These are phyloP conservation scores for Torulaspora quercuum DNA, from an alignment of 805 yeast species.

Conservation along the genomic window DNA sequence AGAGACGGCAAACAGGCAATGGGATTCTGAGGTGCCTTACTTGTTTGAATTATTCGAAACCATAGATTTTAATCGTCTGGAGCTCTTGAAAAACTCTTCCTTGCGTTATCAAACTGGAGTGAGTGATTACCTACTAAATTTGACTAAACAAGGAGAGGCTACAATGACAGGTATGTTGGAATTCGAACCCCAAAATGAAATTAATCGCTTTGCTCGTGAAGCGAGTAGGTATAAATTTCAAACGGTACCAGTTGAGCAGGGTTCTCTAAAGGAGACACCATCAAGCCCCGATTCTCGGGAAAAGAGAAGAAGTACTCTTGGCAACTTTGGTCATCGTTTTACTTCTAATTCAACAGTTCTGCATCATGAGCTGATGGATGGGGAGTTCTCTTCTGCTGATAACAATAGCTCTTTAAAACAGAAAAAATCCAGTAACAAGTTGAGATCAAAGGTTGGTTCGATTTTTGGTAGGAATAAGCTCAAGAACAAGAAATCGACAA, in stretches of 20 bases:
- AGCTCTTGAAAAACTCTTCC: constrained; percentile 60
- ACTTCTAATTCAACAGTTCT: constrained; percentile 31
- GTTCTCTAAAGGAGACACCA: not conserved
- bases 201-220: constrained; percentile 50
- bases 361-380: constrained; percentile 34
- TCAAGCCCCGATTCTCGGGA: constrained; percentile 15
- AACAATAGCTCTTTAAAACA: constrained; percentile 32
- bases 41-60: constrained; percentile 71
- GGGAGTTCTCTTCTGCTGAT: constrained; percentile 32
- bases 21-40: constrained; percentile 77
- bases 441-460: constrained; percentile 73
- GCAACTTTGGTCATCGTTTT: constrained; percentile 28
- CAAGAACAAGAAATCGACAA: constrained; percentile 31
- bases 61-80: constrained; percentile 61
- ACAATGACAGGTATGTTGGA: constrained; percentile 63
- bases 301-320: constrained; percentile 30
- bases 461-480: constrained; percentile 63
- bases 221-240: constrained; percentile 33
- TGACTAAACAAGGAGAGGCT: constrained; percentile 52
- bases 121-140: constrained; percentile 48
- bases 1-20: constrained; percentile 49
- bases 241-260: constrained; percentile 9
- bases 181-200: constrained; percentile 59
- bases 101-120: constrained; percentile 61
- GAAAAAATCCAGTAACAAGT: constrained; percentile 38